Percentiles rank a stretch among this genome's conserved stretches.
Evolutionary conservation across 164 flowering plant species (phyloP).

Genomic region (Piper betle): DNA sequence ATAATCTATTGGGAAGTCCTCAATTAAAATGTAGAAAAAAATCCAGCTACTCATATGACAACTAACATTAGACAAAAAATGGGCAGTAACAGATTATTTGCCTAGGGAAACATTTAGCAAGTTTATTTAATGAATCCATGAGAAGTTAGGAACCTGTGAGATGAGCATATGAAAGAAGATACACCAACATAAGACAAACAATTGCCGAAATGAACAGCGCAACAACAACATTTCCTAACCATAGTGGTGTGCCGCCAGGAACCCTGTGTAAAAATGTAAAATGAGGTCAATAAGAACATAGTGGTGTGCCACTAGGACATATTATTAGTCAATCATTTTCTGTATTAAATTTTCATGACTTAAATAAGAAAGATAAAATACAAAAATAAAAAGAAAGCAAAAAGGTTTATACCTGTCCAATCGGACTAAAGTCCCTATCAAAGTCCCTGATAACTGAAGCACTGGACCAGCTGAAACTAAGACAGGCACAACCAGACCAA

Average conservation of each 20-base stretch:
- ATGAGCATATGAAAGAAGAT: constrained; percentile 81
- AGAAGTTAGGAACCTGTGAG: constrained; percentile 51
- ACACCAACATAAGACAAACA: constrained; percentile 63
- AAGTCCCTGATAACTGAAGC: constrained; percentile 40
- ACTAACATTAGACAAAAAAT: too few relatives aligned
- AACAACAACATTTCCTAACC: constrained; percentile 54
- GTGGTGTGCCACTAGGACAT: neutral
- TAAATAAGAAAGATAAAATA: neutral
- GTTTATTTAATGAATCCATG: neutral
- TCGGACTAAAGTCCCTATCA: constrained; percentile 55
- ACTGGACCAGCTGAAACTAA: constrained; percentile 55
- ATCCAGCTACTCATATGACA: too few relatives aligned
- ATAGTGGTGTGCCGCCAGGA: constrained; percentile 82
- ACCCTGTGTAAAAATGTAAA: constrained; percentile 35
- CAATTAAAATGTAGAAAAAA: too few relatives aligned
- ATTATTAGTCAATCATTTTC: neutral
- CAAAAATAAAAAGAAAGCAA: neutral
- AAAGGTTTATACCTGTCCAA: constrained; percentile 44
- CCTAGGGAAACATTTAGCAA: neutral
- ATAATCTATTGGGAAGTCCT: too few relatives aligned
- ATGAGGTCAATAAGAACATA: neutral
- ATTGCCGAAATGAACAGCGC: constrained; percentile 41
- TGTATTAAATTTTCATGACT: too few relatives aligned
- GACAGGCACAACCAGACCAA: constrained; percentile 55
- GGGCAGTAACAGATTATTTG: neutral